Conservation (phyloP, 2,329 filamentous ascomycete species). For the Penicillium sp. region DNA sequence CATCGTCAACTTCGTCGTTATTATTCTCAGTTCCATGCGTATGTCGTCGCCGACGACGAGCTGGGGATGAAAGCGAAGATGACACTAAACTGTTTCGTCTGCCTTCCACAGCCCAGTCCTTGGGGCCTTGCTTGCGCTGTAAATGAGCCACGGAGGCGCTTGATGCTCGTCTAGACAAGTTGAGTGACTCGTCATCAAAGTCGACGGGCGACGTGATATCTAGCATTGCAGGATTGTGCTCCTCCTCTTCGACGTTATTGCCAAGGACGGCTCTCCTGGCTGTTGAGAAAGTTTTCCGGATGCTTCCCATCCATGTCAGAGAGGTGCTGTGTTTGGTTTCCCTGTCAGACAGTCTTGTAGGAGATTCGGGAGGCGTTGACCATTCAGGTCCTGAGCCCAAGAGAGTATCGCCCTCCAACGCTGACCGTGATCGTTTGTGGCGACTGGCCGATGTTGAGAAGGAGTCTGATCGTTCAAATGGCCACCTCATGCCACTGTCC, state of each 20-base stretch:
- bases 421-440: slow-evolving; percentile 46
- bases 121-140: slow-evolving; percentile 48
- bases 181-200: slow-evolving; percentile 24
- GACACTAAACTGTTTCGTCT: slow-evolving; percentile 8
- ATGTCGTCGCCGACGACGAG: background rate
- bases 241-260: background rate
- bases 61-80: background rate
- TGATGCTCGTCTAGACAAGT: slow-evolving; percentile 42
- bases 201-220: slow-evolving; percentile 17
- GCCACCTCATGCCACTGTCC: slow-evolving; percentile 23
- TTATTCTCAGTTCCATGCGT: background rate
- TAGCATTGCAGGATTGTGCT: slow-evolving; percentile 10
- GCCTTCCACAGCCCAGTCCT: slow-evolving; percentile 48
- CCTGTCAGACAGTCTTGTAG: slow-evolving; percentile 9
- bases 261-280: slow-evolving; percentile 23
- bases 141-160: slow-evolving; percentile 47
- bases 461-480: slow-evolving; percentile 42
- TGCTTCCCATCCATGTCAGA: slow-evolving; percentile 66
- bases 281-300: slow-evolving; percentile 60
- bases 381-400: slow-evolving; percentile 41
- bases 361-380: slow-evolving; percentile 22
- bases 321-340: slow-evolving; percentile 11
- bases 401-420: slow-evolving; percentile 51
- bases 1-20: background rate
- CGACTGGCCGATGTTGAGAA: slow-evolving; percentile 50